Base-by-base conservation (phyloP, 768 basidiomycete genomes). In the Mycena leptocephala region DNA sequence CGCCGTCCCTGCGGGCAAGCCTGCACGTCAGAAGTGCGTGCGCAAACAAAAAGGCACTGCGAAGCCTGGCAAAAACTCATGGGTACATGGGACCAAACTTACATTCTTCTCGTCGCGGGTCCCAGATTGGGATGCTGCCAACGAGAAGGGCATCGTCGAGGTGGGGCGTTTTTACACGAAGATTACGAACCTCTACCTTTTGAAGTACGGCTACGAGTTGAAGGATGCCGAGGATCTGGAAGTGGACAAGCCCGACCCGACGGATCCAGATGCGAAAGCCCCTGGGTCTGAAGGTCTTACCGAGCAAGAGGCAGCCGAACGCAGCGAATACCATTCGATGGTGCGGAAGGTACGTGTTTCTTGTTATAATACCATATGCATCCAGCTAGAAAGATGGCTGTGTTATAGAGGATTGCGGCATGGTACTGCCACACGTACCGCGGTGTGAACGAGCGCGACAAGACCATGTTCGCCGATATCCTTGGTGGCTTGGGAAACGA, bases 181-280 rank as follows among this genome's bases (percentile, higher is more conserved):
- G 14, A 20, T 68, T 16, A 10, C 67, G 6, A 56, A 43, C 24
- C 37, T 68, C 10, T 68, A 41, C 28, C 5, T 68, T 0, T 26
- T 68, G 26, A 68, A 68, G 18, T 68, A 68, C 14, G 53, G 53
- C 1, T 30, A 56, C 14, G 26, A 41, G 20, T 3, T 68, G 67
- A 14, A 28, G 26, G 66, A 68, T 26, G n/a, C 37, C 55, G 55
- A 69, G 30, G 56, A 58, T 18, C 56, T 65, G 20, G 64, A 66
- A 22, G 32, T 5, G 28, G 64, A 66, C 33, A 32, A n/a, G 5
- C 32, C 18, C 22, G n/a, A 66, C 48, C 46, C 64, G 11, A 66
- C 46, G 2, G 64, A 66, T 16, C 64, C 64, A 5, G 41, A 65
- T 13, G 63, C 26, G 6, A 14, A 10, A 10, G 7, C 32, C 7